Evolutionary conservation across 106 monocot genomes (phyloP).

Genomic region (Gastrodia elata): DNA sequence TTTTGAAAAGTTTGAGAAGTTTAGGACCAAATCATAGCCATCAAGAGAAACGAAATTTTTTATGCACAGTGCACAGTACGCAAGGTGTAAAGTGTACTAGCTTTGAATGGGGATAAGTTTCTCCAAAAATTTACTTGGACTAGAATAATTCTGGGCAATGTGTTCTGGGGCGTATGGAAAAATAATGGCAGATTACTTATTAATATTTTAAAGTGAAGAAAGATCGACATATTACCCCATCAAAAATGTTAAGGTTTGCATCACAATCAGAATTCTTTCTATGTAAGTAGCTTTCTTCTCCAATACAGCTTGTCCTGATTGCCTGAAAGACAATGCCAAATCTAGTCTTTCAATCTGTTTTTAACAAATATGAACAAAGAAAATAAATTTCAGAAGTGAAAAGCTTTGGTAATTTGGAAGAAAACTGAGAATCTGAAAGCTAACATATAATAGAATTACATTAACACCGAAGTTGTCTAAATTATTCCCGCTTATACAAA

Average conservation of each 20-base stretch:
- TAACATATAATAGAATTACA: neutral
- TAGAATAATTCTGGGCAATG: too few relatives aligned
- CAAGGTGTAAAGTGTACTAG: too few relatives aligned
- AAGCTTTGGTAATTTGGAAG: neutral
- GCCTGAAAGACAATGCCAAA: neutral
- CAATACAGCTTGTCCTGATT: neutral
- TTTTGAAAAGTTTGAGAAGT: too few relatives aligned
- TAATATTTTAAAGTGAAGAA: neutral
- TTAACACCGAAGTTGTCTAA: neutral
- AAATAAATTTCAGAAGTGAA: neutral
- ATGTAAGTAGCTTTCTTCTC: constrained; percentile 2
- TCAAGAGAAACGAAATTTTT: too few relatives aligned
- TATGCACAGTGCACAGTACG: too few relatives aligned
- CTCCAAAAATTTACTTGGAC: too few relatives aligned
- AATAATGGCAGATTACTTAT: too few relatives aligned
- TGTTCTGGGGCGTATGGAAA: too few relatives aligned
- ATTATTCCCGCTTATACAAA: neutral
- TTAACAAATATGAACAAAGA: neutral
- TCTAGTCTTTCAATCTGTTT: neutral
- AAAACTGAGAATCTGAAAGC: neutral
- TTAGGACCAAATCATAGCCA: too few relatives aligned
- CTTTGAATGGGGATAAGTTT: too few relatives aligned
- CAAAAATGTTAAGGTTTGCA: neutral
- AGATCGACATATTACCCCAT: neutral
- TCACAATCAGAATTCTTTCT: constrained; percentile 2